Evolutionary conservation across 441 rosid genomes (phyloP), one percentile per base, ranked within the genome.

Genomic region (Erysimum cheiri): DNA sequence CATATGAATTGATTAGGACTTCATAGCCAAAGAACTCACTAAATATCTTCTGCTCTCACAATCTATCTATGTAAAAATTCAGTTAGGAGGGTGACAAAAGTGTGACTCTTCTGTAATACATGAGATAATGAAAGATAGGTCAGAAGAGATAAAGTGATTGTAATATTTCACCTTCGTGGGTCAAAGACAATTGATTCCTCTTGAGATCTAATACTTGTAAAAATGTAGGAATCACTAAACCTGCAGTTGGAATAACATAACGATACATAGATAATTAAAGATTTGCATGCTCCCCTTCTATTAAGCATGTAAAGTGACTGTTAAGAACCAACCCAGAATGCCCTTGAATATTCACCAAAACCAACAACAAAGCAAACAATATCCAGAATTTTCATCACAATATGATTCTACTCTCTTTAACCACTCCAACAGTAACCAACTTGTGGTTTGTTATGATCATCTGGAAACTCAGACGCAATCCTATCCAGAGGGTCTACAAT

Each of bases 81-180:
- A 1, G 7, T 55, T 43, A 13, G 28, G 11, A 56, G 17, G 15
- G 41, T 54, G 37, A 40, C 37, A 13, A 41, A n/a, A n/a, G n/a
- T 41, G 62, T 17, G 62, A 15, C 46, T 54, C 54, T 56, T 67
- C 62, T 68, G 56, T 28, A 57, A 10, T 26, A 29, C 55, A 33
- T 9, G n/a, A 52, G 15, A n/a, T 67, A 56, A 31, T 43, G 35
- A 56, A 55, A 40, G 40, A 39, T 11, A 15, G 19, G 52, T 1
- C 24, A 19, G n/a, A 32, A 55, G 32, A 67, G 44, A 67, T 11
- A 36, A 52, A 53, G 39, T 14, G 29, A 39, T 74, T 75, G 74
- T 41, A 64, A 71, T 50, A 9, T 53, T 60, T 67, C 64, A 66
- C 83, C 77, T 78, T 67, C 22, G 13, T 49, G 54, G 76, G 31